A percentile compares a stretch with the other conserved stretches of the same genome.
phyloP scores from a whole-genome alignment of 208 protist species.

The Trypanosoma scelopori region DNA sequence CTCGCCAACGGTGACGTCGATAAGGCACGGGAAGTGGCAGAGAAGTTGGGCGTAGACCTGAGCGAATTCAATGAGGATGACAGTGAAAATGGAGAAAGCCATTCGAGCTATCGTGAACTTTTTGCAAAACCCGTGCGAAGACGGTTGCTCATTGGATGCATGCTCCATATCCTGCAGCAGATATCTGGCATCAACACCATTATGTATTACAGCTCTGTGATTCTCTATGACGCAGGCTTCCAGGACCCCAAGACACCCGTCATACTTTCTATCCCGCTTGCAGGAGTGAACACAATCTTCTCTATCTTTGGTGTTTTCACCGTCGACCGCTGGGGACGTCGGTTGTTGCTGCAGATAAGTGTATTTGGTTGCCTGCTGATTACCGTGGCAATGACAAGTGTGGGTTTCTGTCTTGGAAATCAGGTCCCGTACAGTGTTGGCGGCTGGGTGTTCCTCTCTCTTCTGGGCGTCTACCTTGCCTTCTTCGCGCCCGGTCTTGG shows the following conservation, averaged over 20 bases:
- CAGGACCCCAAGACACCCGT: constrained; percentile 70
- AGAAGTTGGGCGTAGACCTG: constrained; percentile 66
- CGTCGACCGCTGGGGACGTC: constrained; percentile 80
- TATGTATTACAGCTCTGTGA: constrained; percentile 93
- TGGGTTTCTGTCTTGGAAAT: constrained; percentile 65
- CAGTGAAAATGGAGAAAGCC: constrained; percentile 21
- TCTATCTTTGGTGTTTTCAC: constrained; percentile 74
- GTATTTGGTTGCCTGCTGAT: constrained; percentile 62
- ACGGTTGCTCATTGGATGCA: constrained; percentile 74
- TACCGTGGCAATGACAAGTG: constrained; percentile 51
- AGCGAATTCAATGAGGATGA: constrained; percentile 38
- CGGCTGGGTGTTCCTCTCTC: constrained; percentile 73
- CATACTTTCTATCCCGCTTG: constrained; percentile 79
- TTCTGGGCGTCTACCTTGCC: constrained; percentile 78
- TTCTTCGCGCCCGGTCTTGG: constrained; percentile 89
- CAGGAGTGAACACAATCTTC: constrained; percentile 89
- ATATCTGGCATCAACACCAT: constrained; percentile 93
- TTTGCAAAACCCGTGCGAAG: constrained; percentile 57
- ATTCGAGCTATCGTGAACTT: constrained; percentile 60
- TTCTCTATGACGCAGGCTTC: constrained; percentile 85
- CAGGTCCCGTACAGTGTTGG: constrained; percentile 55
- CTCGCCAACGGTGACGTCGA: constrained; percentile 48
- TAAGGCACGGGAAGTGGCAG: constrained; percentile 48
- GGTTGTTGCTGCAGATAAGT: constrained; percentile 68
- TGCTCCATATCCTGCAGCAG: constrained; percentile 91